Base-by-base conservation (phyloP, 1,284 basidiomycete species). In the Takashimella koratensis region DNA sequence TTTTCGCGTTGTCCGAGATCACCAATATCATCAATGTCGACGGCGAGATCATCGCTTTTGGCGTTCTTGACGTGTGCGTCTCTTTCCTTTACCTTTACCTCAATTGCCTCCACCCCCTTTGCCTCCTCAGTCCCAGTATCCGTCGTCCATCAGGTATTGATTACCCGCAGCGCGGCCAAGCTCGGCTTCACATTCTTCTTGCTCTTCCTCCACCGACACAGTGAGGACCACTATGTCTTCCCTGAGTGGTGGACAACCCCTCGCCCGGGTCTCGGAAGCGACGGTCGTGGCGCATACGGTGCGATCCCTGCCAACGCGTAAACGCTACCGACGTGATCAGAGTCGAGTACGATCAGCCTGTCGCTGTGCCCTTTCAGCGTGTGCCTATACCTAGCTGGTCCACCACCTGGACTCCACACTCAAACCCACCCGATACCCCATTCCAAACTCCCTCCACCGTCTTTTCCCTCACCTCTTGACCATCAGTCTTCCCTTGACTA, bases 101-200 rank as follows among this genome's bases (percentile, higher is more conserved):
- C 40, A 8, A 8, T 36, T 16, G 16, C 30, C 30, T 36, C 16
- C 30, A 36, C 30, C 30, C 30, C 16, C 30, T 16, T 36, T n/a
- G n/a, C 21, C 5, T 39, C 43, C 47, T 23, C 36, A 40, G 23
- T 39, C 51, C 2, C 22, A 21, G 24, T 40, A 19, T 6, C 22
- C 20, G 3, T 21, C n/a, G 12, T 23, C 24, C 22, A 45, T 47
- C 36, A 19, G 25, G 11, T 30, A 12, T n/a, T n/a, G n/a, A n/a
- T n/a, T n/a, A 40, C 19, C 13, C 12, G 6, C 54, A 72, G 70
- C 40, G 53, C 65, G 43, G 60, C 67, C 52, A 68, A 70, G 58
- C 48, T 76, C 54, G 73, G 70, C 47, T 74, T 75, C 60, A 64
- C 65, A 47, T 70, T 63, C 65, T 57, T 74, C 53, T 61, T 75